phyloP scores from a whole-genome alignment of 495 filamentous ascomycete species.

The Hypoxylon cercidicola region DNA sequence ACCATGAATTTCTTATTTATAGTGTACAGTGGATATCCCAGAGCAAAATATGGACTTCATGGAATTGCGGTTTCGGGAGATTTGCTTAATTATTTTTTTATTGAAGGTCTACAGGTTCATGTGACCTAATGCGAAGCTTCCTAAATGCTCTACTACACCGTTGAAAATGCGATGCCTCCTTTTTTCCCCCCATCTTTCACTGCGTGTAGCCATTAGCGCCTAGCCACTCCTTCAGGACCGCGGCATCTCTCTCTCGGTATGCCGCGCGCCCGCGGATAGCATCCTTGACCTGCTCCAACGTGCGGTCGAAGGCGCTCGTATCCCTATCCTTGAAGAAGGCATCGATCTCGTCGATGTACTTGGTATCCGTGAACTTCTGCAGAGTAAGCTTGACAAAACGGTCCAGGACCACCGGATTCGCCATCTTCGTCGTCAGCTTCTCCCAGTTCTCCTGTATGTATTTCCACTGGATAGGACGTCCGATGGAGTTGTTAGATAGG shows the following conservation, averaged over 20 bases:
- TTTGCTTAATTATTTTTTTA: no score
- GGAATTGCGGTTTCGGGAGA: no score
- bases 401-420: slow-evolving; percentile 86
- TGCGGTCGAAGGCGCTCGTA: slow-evolving; percentile 81
- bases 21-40: no score
- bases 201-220: slow-evolving; percentile 66
- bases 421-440: slow-evolving; percentile 71
- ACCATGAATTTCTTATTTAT: no score
- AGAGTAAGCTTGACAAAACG: slow-evolving; percentile 82
- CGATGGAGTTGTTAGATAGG: slow-evolving; percentile 75
- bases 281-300: slow-evolving; percentile 80
- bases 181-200: slow-evolving; percentile 22
- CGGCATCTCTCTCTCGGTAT: slow-evolving; percentile 79
- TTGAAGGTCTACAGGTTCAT: no score
- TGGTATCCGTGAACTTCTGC: slow-evolving; percentile 76
- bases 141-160: no score
- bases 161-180: no score
- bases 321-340: slow-evolving; percentile 86
- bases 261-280: slow-evolving; percentile 79
- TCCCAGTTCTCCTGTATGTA: slow-evolving; percentile 86
- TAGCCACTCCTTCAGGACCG: slow-evolving; percentile 76
- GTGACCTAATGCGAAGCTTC: no score
- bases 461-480: slow-evolving; percentile 78
- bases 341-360: slow-evolving; percentile 78
- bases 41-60: no score